These are phyloP conservation scores for Backusella westeae DNA, from an alignment of 192 early-diverging fungal species.

Conservation along the genomic window DNA sequence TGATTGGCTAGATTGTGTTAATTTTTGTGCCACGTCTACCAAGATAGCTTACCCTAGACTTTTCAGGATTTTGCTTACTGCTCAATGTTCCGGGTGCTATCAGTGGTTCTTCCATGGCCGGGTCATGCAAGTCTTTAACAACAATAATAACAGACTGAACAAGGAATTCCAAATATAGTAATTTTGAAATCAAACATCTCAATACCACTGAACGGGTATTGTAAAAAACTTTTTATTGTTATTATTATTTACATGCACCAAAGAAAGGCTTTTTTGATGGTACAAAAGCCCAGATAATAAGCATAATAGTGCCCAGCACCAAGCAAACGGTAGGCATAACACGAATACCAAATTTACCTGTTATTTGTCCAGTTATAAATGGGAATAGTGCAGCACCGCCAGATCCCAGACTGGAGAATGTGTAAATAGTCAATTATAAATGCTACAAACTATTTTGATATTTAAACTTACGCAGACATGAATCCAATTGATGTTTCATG, in stretches of 20 bases:
- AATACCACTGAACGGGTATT: background rate
- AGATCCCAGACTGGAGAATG: constrained; percentile 21
- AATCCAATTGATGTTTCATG: constrained; percentile 36
- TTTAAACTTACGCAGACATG: constrained; percentile 20
- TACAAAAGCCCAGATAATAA: constrained; percentile 13
- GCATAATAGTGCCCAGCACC: constrained; percentile 13
- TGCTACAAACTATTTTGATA: background rate
- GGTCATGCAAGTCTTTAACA: too few relatives aligned
- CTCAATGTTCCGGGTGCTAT: too few relatives aligned
- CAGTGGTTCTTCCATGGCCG: too few relatives aligned
- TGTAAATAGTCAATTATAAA: background rate
- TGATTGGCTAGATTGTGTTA: too few relatives aligned
- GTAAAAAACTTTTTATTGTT: background rate
- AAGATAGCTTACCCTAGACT: too few relatives aligned
- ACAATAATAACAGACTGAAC: too few relatives aligned
- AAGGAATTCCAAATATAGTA: too few relatives aligned
- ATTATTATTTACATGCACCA: background rate
- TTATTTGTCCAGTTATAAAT: constrained; percentile 29
- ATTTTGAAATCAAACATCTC: too few relatives aligned
- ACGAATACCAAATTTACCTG: constrained; percentile 27
- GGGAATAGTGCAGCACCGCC: constrained; percentile 32
- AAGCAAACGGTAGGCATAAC: constrained; percentile 19
- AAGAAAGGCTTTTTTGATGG: constrained; percentile 15
- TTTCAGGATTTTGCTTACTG: too few relatives aligned
- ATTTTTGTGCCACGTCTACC: too few relatives aligned